phyloP scores from a whole-genome alignment of 2,329 filamentous ascomycete genomes.

The Venturia oleaginea region DNA sequence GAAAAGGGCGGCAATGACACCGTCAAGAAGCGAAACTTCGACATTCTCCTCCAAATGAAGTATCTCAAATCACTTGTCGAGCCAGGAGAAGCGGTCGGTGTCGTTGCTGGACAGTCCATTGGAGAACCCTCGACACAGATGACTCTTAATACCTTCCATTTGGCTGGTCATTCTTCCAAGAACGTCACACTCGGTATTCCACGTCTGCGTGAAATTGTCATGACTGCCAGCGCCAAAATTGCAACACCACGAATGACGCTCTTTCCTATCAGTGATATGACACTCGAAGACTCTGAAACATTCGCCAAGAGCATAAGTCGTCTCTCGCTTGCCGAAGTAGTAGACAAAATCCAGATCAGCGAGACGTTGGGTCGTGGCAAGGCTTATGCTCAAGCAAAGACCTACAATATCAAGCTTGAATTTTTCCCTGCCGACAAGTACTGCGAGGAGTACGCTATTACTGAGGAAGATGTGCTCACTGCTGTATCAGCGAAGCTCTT shows the following conservation, averaged over 20 bases:
- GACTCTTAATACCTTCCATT: conserved; percentile 99
- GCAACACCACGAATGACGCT: conserved; percentile 88
- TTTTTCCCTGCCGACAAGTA: conserved; percentile 86
- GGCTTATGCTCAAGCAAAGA: conserved; percentile 64
- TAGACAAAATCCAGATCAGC: conserved; percentile 71
- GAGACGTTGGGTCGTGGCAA: conserved; percentile 69
- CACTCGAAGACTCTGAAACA: conserved; percentile 57
- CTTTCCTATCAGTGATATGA: conserved; percentile 63
- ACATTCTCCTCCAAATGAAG: conserved; percentile 80
- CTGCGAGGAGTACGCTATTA: conserved; percentile 74
- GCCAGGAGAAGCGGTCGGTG: conserved; percentile 91
- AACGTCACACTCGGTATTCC: conserved; percentile 99
- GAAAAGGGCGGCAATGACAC: conserved; percentile 46
- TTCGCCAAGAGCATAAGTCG: conserved; percentile 91
- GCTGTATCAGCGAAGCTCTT: conserved; percentile 77
- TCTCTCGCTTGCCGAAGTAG: conserved; percentile 71
- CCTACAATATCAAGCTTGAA: conserved; percentile 70
- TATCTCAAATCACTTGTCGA: conserved; percentile 89
- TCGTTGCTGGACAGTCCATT: conserved; percentile 92
- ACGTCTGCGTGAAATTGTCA: conserved; percentile 91
- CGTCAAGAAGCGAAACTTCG: conserved; percentile 59
- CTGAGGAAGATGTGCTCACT: conserved; percentile 63
- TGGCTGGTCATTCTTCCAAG: conserved; percentile 95
- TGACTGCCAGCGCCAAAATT: conserved; percentile 87
- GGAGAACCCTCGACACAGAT: conserved; percentile 98